Base-by-base conservation (phyloP, 768 basidiomycete genomes). In the Phylloporus arenicola region DNA sequence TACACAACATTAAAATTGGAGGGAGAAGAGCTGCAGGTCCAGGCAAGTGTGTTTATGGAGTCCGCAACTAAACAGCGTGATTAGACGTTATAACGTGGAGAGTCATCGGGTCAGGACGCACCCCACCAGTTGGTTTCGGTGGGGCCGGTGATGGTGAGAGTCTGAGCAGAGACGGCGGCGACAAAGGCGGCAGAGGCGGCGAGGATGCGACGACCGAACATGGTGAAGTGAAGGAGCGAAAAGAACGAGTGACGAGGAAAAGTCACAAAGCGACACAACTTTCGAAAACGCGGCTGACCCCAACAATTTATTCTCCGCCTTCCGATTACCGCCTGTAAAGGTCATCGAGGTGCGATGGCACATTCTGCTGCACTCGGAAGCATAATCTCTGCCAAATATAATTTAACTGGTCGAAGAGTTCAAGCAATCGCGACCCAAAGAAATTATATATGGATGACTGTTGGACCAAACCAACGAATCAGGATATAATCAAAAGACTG, bases 71-170 rank as follows among this genome's bases (percentile, higher is more conserved):
- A 5, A 43, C 25, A 16, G 42, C 16, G 14, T 33, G 0, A 22
- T 50, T 1, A 47, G 47, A 40, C 24, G 33, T 24, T 20, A 35
- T 29, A 9, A 45, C 31, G 41, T 30, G 11, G 39, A 9, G 8
- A 44, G 7, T n/a, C n/a, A n/a, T n/a, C n/a, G 37, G 29, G 7
- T 30, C 25, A 1, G 22, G 13, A 74, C 80, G 44, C 52, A 85
- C 83, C 78, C 83, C 83, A 85, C 83, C 83, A 85, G 8, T 68
- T 60, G 56, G 67, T 45, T 2, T 71, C 37, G 29, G 71, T 68
- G 2, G 83, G 83, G 37, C 63, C 58, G 40, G 72, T 66, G 69
- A 85, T 68, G 35, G 57, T 29, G 50, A 82, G 66, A 13, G 5
- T 5, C 31, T 52, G 51, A 7, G 53, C 61, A 54, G 67, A 62